phyloP scores from a whole-genome alignment of 805 yeast species.

The Nakazawaea molendinolei region DNA sequence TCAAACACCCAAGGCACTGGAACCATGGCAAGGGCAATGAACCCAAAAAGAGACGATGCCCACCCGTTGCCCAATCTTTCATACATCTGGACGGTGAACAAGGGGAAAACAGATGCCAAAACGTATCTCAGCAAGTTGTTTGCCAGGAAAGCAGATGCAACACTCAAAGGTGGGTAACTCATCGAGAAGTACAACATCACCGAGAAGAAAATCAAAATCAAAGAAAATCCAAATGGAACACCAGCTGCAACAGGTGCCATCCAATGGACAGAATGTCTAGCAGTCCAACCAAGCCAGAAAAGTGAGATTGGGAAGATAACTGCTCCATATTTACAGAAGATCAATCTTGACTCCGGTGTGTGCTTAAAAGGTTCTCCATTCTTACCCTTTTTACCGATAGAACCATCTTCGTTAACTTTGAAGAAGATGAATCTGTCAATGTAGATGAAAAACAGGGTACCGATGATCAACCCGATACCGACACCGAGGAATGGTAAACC shows the following conservation, averaged over 20 bases:
- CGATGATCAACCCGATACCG: slow-evolving; percentile 58
- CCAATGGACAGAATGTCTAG: slow-evolving; percentile 59
- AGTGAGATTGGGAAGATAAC: slow-evolving; percentile 58
- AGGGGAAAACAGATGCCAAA: slow-evolving; percentile 74
- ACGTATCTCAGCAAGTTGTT: slow-evolving; percentile 74
- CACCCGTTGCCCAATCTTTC: slow-evolving; percentile 62
- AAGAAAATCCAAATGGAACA: slow-evolving; percentile 69
- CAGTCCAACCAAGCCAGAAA: slow-evolving; percentile 82
- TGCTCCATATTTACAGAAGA: slow-evolving; percentile 63
- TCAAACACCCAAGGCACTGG: slow-evolving; percentile 73
- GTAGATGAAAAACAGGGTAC: slow-evolving; percentile 42
- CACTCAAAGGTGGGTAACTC: slow-evolving; percentile 66
- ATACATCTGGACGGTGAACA: slow-evolving; percentile 84
- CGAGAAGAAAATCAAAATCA: slow-evolving; percentile 65
- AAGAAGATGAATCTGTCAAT: slow-evolving; percentile 44
- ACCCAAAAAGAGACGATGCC: slow-evolving; percentile 68
- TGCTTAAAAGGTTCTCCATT: slow-evolving; percentile 49
- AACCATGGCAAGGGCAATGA: slow-evolving; percentile 60
- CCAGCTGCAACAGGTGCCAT: slow-evolving; percentile 74
- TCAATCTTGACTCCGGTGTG: slow-evolving; percentile 54
- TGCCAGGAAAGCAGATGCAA: slow-evolving; percentile 88
- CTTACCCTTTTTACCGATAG: slow-evolving; percentile 46
- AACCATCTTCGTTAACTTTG: slow-evolving; percentile 57
- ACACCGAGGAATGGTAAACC: slow-evolving; percentile 70
- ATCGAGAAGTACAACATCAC: slow-evolving; percentile 62